These are phyloP conservation scores for Cystoderma amianthinum DNA, from an alignment of 768 basidiomycete genomes.

Conservation along the genomic window DNA sequence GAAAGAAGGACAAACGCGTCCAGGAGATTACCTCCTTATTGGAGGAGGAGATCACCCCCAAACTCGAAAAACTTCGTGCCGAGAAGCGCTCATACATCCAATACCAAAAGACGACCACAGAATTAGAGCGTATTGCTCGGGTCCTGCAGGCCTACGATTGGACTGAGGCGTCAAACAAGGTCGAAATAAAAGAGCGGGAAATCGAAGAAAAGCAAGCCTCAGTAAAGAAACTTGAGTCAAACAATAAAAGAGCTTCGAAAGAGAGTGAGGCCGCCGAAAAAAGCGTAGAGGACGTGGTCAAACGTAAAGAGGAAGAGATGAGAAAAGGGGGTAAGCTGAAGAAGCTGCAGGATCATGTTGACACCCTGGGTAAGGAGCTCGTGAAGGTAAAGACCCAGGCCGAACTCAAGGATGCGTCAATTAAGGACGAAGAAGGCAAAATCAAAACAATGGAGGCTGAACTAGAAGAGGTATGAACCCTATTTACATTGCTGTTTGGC, in stretches of 20 bases:
- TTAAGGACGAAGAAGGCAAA: conserved; percentile 72
- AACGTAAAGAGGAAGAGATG: conserved; percentile 79
- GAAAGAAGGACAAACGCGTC: conserved; percentile 94
- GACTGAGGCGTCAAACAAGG: conserved; percentile 51
- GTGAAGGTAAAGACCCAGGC: conserved; percentile 82
- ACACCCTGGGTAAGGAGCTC: conserved; percentile 69
- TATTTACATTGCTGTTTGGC: background rate
- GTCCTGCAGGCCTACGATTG: conserved; percentile 87
- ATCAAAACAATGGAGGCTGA: conserved; percentile 45
- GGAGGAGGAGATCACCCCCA: conserved; percentile 88
- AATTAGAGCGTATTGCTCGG: conserved; percentile 81
- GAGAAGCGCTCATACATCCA: conserved; percentile 88
- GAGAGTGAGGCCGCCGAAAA: conserved; percentile 64
- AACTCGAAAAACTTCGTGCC: conserved; percentile 80
- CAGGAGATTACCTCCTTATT: conserved; percentile 80
- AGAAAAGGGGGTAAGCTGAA: conserved; percentile 91
- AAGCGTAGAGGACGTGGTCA: conserved; percentile 57
- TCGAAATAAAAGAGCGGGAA: conserved; percentile 48
- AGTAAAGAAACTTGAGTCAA: conserved; percentile 35
- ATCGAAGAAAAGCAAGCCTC: conserved; percentile 44
- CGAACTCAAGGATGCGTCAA: conserved; percentile 69
- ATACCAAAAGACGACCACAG: conserved; percentile 83
- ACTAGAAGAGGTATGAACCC: conserved; percentile 44
- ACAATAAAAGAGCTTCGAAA: conserved; percentile 39
- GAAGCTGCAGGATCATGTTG: conserved; percentile 75